These are phyloP conservation scores for Citrullus colocynthis DNA, from an alignment of 306 rosid species.

Conservation along the genomic window DNA sequence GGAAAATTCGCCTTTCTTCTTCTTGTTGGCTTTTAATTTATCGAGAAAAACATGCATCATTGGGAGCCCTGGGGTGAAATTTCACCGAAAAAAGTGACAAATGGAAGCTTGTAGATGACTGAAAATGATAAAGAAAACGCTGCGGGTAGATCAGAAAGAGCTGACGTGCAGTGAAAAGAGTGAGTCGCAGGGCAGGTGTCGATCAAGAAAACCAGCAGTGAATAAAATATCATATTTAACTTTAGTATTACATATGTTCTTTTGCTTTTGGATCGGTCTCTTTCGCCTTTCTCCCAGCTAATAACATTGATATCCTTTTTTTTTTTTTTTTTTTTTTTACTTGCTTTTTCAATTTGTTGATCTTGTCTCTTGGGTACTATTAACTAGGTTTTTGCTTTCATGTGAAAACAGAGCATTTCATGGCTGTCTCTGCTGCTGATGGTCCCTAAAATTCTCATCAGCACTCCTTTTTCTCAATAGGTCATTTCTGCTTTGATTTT, in stretches of 20 bases:
- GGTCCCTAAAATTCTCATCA: neutral
- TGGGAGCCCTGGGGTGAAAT: neutral
- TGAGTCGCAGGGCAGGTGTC: conserved; percentile 41
- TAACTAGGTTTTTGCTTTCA: neutral
- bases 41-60: neutral
- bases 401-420: conserved; percentile 5
- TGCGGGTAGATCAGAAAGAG: conserved; percentile 12
- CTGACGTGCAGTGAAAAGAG: conserved; percentile 34
- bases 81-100: neutral
- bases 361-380: neutral
- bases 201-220: conserved; percentile 8
- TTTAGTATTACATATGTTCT: neutral
- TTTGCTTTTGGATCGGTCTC: neutral
- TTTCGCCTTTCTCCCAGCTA: neutral
- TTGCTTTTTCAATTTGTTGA: neutral
- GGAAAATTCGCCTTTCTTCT: neutral
- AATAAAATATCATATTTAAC: neutral
- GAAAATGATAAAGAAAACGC: conserved; percentile 6
- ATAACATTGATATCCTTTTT: neutral
- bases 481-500: neutral
- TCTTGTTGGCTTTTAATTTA: neutral
- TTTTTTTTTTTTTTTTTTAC: neutral
- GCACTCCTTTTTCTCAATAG: neutral
- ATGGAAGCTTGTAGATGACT: neutral
- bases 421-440: neutral